A percentile compares a stretch with the other conserved stretches of the same genome.
Evolutionary conservation across 352 stramenopile species (phyloP).

Genomic region (Globisporangium recalcitrans): DNA sequence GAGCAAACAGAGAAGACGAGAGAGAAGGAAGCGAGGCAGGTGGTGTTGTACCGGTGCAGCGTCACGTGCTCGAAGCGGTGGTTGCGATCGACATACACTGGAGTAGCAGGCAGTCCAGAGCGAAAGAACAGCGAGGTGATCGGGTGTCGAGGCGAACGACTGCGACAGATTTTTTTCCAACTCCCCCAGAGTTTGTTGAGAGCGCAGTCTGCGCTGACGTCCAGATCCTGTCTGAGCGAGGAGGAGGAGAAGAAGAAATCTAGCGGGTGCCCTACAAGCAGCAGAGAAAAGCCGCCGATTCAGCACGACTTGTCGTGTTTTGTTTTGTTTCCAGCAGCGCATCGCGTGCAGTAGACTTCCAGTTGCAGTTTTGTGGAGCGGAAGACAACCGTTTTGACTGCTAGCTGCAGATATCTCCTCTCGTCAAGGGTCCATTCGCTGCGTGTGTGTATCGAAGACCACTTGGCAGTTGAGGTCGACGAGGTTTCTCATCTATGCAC

Average conservation of each 20-base stretch:
- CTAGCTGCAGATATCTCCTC: background rate
- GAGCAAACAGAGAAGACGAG: background rate
- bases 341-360: background rate
- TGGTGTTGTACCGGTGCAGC: too few species aligned
- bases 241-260: background rate
- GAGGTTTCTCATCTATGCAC: background rate
- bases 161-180: background rate
- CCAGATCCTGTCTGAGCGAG: background rate
- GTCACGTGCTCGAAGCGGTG: too few species aligned
- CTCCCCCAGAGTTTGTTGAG: background rate
- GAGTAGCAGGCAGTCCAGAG: background rate
- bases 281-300: background rate
- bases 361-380: background rate
- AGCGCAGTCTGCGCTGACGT: background rate
- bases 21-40: background rate
- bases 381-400: background rate
- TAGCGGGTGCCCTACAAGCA: background rate
- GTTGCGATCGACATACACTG: background rate
- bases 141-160: background rate
- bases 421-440: background rate
- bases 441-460: background rate
- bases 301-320: background rate
- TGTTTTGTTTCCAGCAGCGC: background rate
- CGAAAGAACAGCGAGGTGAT: background rate
- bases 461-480: background rate